phyloP scores from a whole-genome alignment of 75 land plant species.

The Selaginella moellendorffii region DNA sequence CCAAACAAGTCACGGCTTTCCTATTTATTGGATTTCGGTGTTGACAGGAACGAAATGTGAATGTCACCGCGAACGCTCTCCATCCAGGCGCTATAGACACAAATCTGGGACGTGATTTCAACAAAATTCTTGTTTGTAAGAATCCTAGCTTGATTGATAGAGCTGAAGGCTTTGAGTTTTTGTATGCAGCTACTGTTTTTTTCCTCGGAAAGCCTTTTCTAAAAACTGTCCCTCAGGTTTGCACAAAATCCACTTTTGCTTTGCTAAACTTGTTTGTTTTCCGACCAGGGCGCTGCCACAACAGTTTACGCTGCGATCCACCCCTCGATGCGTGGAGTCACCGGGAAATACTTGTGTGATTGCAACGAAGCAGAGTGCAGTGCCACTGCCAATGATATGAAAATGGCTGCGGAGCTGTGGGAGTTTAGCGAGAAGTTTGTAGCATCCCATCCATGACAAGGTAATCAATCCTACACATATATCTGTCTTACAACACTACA shows the following conservation, averaged over 20 bases:
- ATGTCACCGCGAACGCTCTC: slow-evolving; percentile 44
- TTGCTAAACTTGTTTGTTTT: not conserved
- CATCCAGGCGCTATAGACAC: slow-evolving; percentile 55
- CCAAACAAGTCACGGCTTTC: not conserved
- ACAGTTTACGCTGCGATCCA: slow-evolving; percentile 4
- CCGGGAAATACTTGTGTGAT: not conserved
- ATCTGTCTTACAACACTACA: too few relatives aligned
- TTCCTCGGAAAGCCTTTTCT: not conserved
- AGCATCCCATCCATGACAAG: not conserved
- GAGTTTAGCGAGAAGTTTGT: not conserved
- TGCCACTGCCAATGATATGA: not conserved
- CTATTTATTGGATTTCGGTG: not conserved
- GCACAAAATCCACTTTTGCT: not conserved
- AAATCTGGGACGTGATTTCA: slow-evolving; percentile 15
- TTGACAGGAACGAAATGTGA: slow-evolving; percentile 38
- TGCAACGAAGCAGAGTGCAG: not conserved
- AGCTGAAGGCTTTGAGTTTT: not conserved
- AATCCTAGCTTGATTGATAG: not conserved
- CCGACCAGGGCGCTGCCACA: not conserved
- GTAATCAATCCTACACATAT: too few relatives aligned
- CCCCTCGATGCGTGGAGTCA: not conserved
- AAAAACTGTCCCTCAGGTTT: not conserved
- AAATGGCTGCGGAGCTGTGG: not conserved
- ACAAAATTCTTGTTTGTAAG: not conserved
- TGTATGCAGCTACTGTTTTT: not conserved